Base-by-base conservation (phyloP, 352 stramenopile genomes). In the Thraustotheca clavata region DNA sequence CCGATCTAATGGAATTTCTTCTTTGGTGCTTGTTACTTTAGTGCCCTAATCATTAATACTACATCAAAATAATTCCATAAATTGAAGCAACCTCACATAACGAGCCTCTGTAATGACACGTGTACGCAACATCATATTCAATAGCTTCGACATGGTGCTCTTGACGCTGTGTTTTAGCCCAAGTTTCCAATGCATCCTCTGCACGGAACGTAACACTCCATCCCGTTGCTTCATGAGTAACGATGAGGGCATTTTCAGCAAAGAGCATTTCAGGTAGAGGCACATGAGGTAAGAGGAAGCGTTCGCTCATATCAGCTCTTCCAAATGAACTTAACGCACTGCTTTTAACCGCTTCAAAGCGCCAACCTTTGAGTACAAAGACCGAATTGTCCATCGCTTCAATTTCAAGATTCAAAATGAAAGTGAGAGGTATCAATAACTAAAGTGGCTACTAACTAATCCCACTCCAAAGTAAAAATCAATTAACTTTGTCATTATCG, bases 191-290 rank as follows among this genome's bases (percentile, higher is more conserved):
- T 14, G 76, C 79, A 38, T 73, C 62, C 24, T 43, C 68, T 0
- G 71, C 76, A 26, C 73, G 61, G 35, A 88, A 88, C 38, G 66
- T 57, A 26, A 86, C 71, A n/a, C 31, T 40, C 20, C 83, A 41
- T 3, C 69, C 49, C 24, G 66, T 70, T 0, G 48, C 57, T 26
- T 57, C 49, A 40, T 79, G 69, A 16, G 73, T 62, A 11, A 86
- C 54, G 20, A 57, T 14, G 35, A 86, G 31, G 8, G 20, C 54
- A 46, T 65, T 88, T 54, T 73, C 60, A 1, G 52, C 76, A 52
- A 86, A 88, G 38, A 86, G 69, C 60, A 86, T 79, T 52, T 88
- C 79, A 4, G 79, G 79, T 36, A 86, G 57, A 11, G 76, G 71
- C 27, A 85, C 72, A 36, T 62, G 69, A 12, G 72, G 49, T 35